Conservation (phyloP, 306 rosid genomes). For the Notholithocarpus densiflorus region DNA sequence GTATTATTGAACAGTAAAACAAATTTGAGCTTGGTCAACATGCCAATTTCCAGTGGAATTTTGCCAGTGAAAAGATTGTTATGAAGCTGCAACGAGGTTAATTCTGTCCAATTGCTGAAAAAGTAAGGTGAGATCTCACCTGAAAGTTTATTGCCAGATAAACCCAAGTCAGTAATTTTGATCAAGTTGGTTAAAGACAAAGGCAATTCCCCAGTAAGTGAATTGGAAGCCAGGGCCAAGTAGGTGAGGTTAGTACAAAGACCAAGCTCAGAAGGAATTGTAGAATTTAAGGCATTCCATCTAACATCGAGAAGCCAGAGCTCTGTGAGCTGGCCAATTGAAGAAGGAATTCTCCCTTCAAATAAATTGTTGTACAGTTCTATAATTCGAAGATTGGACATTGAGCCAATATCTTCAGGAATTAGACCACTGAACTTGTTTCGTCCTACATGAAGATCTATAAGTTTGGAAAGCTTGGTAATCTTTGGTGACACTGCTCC, state of each 20-base stretch:
- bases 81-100: conserved; percentile 54
- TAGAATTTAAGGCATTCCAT: conserved; percentile 31
- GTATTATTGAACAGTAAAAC: conserved; percentile 36
- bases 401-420: conserved; percentile 34
- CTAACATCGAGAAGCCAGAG: conserved; percentile 34
- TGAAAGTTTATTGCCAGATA: conserved; percentile 43
- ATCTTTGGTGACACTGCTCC: conserved; percentile 51
- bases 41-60: conserved; percentile 55
- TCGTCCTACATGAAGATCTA: conserved; percentile 32
- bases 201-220: conserved; percentile 48
- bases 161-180: conserved; percentile 30
- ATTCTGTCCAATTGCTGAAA: conserved; percentile 51
- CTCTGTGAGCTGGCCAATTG: conserved; percentile 40
- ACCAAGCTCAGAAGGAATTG: conserved; percentile 59
- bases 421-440: conserved; percentile 47
- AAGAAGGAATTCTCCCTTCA: conserved; percentile 45
- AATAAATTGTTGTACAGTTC: conserved; percentile 31
- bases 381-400: conserved; percentile 32
- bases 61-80: conserved; percentile 42
- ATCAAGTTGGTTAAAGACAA: conserved; percentile 31
- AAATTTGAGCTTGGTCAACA: conserved; percentile 24
- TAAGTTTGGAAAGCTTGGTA: conserved; percentile 51
- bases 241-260: conserved; percentile 44
- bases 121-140: conserved; percentile 48
- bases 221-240: conserved; percentile 37